Conservation (phyloP, 2,329 filamentous ascomycete species). For the Cladosporium sp. region DNA sequence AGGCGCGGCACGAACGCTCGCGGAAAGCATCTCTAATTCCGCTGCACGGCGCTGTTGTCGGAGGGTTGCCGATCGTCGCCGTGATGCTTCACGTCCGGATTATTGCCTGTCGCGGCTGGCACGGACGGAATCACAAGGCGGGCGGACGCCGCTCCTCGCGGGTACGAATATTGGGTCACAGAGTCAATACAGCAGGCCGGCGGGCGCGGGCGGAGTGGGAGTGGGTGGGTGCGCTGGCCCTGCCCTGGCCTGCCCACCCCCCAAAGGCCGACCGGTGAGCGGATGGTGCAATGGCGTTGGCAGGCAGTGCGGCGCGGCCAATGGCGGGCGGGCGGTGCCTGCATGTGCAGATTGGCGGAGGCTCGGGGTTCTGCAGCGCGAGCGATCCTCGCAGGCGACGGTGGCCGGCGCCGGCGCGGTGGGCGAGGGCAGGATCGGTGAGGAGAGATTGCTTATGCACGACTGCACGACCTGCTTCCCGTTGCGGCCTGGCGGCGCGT, state of each 20-base stretch:
- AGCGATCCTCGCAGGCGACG: background rate
- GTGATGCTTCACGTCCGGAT: too few relatives aligned
- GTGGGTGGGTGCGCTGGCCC: background rate
- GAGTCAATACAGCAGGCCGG: too few relatives aligned
- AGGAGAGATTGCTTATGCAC: background rate
- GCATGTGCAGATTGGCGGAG: background rate
- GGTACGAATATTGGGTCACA: too few relatives aligned
- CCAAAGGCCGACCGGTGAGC: constrained; percentile 1
- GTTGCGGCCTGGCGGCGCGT: background rate
- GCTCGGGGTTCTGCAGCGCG: background rate
- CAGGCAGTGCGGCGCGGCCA: constrained; percentile 4
- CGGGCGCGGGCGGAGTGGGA: background rate
- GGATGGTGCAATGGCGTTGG: constrained; percentile 5
- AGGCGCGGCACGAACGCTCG: background rate
- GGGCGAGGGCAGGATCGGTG: background rate
- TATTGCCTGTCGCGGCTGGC: too few relatives aligned
- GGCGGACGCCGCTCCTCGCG: too few relatives aligned
- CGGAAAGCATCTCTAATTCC: too few relatives aligned
- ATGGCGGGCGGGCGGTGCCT: constrained; percentile 6
- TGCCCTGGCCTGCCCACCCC: too few relatives aligned
- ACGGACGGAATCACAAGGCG: too few relatives aligned
- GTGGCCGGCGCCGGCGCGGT: constrained; percentile 2
- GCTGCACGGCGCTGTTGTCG: too few relatives aligned
- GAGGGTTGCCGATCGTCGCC: too few relatives aligned
- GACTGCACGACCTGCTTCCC: background rate